Conservation (phyloP, 2,329 filamentous ascomycete genomes). For the Eutypella sp. region DNA sequence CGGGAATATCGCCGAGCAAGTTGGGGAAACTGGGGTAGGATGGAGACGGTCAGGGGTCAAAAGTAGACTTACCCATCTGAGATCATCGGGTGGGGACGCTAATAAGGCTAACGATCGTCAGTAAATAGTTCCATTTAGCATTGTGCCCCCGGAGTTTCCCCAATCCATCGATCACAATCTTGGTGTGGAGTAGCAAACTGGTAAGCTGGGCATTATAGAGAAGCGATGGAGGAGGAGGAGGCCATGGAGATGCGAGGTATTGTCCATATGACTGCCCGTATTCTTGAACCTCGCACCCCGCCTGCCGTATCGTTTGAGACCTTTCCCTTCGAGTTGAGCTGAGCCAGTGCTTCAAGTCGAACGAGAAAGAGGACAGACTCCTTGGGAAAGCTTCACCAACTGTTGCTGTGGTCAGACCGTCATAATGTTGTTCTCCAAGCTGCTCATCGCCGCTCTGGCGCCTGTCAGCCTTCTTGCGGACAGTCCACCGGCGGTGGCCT, state of each 20-base stretch:
- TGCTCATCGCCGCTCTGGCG: slow-evolving; percentile 30
- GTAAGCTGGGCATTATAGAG: no score
- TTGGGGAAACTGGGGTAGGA: slow-evolving; percentile 16
- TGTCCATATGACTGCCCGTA: slow-evolving; percentile 11
- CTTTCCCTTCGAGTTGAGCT: no score
- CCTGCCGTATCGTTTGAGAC: slow-evolving; percentile 3
- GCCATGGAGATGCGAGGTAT: slow-evolving; percentile 5
- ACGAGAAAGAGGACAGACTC: slow-evolving; percentile 12
- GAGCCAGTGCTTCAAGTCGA: slow-evolving; percentile 16
- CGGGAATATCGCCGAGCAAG: slow-evolving; percentile 12
- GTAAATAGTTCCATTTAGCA: background rate
- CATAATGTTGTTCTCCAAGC: slow-evolving; percentile 32
- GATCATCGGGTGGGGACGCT: slow-evolving; percentile 8
- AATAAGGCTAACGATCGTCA: slow-evolving; percentile 4
- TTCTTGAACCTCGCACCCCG: slow-evolving; percentile 11
- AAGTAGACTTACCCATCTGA: slow-evolving; percentile 11
- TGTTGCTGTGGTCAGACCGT: slow-evolving; percentile 10
- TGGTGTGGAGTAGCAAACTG: slow-evolving; percentile 11
- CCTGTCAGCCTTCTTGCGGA: slow-evolving; percentile 29
- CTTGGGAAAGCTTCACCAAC: slow-evolving; percentile 8
- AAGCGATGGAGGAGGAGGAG: no score
- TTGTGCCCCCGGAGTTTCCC: slow-evolving; percentile 9
- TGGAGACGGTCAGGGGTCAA: slow-evolving; percentile 4
- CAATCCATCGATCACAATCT: slow-evolving; percentile 3
- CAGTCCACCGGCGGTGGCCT: slow-evolving; percentile 16